A percentile compares a stretch with the other conserved stretches of the same genome.
phyloP scores from a whole-genome alignment of 176 grass and related monocot species.

The Musa troglodytarum region DNA sequence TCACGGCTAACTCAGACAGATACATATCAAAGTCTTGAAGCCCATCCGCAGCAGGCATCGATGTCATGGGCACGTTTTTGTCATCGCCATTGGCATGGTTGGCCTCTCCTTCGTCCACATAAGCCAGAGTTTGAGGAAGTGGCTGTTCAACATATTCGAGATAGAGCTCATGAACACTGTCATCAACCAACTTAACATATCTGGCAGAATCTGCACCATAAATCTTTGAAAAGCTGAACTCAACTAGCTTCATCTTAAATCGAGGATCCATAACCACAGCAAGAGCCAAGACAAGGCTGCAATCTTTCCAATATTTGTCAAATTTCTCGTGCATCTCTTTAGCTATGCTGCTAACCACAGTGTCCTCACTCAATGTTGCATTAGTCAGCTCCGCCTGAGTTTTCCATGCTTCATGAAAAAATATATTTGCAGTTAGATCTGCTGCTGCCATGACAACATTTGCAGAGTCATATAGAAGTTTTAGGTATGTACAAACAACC shows the following conservation, averaged over 20 bases:
- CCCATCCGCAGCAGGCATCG: neutral
- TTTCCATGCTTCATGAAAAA: conserved; percentile 4
- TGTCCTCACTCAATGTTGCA: neutral
- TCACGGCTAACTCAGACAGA: neutral
- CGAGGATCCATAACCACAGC: conserved; percentile 13
- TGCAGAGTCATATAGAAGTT: conserved; percentile 9
- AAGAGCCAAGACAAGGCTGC: conserved; percentile 11
- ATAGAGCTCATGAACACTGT: conserved; percentile 1
- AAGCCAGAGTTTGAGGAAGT: neutral
- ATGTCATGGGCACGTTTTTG: neutral
- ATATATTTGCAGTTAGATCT: conserved; percentile 2
- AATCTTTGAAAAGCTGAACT: conserved; percentile 7
- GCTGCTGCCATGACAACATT: neutral
- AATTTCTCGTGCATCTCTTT: conserved; percentile 3
- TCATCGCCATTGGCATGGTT: conserved; percentile 7
- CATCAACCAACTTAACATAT: conserved; percentile 12
- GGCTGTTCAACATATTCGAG: conserved; percentile 4
- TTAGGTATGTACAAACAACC: conserved; percentile 6
- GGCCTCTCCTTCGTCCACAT: neutral
- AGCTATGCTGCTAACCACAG: neutral
- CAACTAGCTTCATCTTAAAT: conserved; percentile 12
- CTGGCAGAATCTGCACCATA: conserved; percentile 9
- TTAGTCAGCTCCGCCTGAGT: neutral
- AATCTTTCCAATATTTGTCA: conserved; percentile 15
- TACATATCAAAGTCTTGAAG: conserved; percentile 1